A percentile compares a stretch with the other conserved stretches of the same genome.
These are phyloP conservation scores for Suillus subalutaceus DNA, from an alignment of 768 basidiomycete species.

Conservation along the genomic window DNA sequence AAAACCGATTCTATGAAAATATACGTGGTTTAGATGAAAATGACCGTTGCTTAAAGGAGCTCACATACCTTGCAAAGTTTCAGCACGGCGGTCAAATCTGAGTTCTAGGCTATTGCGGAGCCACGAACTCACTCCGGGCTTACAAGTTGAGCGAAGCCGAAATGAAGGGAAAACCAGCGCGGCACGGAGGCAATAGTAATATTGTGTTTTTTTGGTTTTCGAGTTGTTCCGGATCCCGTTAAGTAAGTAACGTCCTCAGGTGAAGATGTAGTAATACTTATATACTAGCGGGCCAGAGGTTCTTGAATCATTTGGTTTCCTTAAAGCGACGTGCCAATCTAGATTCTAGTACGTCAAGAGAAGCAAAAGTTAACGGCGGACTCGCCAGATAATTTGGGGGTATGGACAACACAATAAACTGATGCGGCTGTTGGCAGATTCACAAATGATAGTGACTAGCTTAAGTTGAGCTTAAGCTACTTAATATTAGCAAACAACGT, in stretches of 20 bases:
- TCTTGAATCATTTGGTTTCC: not conserved
- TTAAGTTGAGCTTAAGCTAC: no score
- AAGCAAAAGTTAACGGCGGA: not conserved
- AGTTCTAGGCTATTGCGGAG: not conserved
- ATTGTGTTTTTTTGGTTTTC: not conserved
- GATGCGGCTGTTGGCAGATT: no score
- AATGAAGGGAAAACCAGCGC: conserved; percentile 8
- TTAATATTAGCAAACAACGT: no score
- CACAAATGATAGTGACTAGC: no score
- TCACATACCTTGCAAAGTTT: not conserved
- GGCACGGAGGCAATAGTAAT: conserved; percentile 4
- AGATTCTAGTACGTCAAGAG: not conserved
- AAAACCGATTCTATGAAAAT: not conserved
- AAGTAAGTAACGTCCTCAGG: not conserved
- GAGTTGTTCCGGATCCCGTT: not conserved
- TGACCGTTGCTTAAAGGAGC: not conserved
- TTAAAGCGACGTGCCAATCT: not conserved
- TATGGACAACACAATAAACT: no score
- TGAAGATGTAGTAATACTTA: not conserved
- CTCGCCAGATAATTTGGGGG: not conserved
- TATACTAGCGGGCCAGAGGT: not conserved
- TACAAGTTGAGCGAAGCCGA: conserved; percentile 1
- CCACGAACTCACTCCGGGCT: not conserved
- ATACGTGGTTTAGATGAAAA: not conserved
- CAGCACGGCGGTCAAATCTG: not conserved